phyloP scores from a whole-genome alignment of 1,284 basidiomycete species.

The Leccinum glutinopallens region DNA sequence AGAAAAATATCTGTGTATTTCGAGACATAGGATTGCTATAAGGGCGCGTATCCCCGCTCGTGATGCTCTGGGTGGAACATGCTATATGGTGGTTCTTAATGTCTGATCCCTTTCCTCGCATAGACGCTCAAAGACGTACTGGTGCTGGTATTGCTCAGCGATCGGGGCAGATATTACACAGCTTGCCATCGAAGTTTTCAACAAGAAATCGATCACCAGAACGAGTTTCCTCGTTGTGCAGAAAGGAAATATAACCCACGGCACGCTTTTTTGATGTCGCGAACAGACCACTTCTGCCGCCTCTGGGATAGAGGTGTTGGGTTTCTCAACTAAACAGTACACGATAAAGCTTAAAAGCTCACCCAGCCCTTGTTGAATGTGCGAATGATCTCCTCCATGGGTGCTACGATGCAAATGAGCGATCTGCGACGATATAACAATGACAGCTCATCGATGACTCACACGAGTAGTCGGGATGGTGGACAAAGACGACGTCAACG shows the following conservation, averaged over 20 bases:
- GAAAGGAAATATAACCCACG: slow-evolving; percentile 30
- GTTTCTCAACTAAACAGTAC: no score
- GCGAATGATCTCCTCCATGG: not conserved
- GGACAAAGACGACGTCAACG: slow-evolving; percentile 42
- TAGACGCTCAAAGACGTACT: slow-evolving; percentile 26
- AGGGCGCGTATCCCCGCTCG: no score
- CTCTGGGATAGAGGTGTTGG: slow-evolving; percentile 28
- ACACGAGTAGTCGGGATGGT: slow-evolving; percentile 47
- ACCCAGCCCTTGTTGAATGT: no score
- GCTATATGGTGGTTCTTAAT: no score
- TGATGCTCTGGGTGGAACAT: no score
- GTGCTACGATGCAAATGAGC: slow-evolving; percentile 19
- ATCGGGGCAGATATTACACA: slow-evolving; percentile 35
- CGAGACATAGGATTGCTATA: no score
- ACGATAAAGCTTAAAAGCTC: no score
- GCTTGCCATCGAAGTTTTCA: slow-evolving; percentile 49
- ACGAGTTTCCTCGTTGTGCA: not conserved
- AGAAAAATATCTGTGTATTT: no score
- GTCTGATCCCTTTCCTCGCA: no score
- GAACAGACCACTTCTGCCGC: slow-evolving; percentile 59
- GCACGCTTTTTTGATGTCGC: slow-evolving; percentile 50
- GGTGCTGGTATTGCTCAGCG: slow-evolving; percentile 57
- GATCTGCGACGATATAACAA: not conserved
- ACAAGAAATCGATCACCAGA: not conserved
- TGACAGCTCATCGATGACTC: slow-evolving; percentile 26